Percentiles rank a stretch among this genome's conserved stretches.
Conservation (phyloP, 192 early-diverging fungal genomes). For the Endogone sp. region DNA sequence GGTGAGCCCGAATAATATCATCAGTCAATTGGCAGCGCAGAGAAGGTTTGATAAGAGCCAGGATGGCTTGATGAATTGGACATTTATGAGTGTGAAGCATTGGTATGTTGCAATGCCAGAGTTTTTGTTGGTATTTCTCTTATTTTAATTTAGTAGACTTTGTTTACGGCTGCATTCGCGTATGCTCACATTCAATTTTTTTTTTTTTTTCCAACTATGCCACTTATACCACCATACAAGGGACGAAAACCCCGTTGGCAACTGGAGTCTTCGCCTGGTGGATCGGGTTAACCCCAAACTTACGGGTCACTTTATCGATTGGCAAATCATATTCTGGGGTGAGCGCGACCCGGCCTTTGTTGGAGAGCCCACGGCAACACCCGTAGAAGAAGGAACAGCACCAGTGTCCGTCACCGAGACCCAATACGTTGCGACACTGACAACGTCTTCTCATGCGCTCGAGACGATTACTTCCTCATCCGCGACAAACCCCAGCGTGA, state of each 20-base stretch:
- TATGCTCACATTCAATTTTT: neutral
- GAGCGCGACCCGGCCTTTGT: conserved; percentile 29
- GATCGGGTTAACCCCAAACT: conserved; percentile 52
- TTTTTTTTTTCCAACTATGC: conserved; percentile 5
- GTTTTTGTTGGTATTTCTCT: neutral
- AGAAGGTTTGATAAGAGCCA: conserved; percentile 61
- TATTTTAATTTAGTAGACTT: neutral
- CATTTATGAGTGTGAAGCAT: conserved; percentile 94
- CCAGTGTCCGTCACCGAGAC: neutral
- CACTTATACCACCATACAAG: conserved; percentile 34
- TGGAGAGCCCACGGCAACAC: neutral
- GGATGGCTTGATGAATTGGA: conserved; percentile 82
- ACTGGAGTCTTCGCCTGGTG: conserved; percentile 73
- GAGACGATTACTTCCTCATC: neutral
- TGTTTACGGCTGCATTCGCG: too few species aligned
- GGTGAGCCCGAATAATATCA: conserved; percentile 64
- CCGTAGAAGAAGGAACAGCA: neutral
- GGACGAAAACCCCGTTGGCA: conserved; percentile 85
- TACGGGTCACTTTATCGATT: conserved; percentile 56
- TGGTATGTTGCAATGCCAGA: conserved; percentile 61
- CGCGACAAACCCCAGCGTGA: too few species aligned
- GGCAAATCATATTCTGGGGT: conserved; percentile 69
- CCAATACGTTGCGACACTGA: too few species aligned
- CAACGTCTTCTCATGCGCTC: too few species aligned
- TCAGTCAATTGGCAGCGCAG: conserved; percentile 61